A percentile compares a stretch with the other conserved stretches of the same genome.
phyloP scores from a whole-genome alignment of 2,329 filamentous ascomycete species.

The Monosporascus sp. region DNA sequence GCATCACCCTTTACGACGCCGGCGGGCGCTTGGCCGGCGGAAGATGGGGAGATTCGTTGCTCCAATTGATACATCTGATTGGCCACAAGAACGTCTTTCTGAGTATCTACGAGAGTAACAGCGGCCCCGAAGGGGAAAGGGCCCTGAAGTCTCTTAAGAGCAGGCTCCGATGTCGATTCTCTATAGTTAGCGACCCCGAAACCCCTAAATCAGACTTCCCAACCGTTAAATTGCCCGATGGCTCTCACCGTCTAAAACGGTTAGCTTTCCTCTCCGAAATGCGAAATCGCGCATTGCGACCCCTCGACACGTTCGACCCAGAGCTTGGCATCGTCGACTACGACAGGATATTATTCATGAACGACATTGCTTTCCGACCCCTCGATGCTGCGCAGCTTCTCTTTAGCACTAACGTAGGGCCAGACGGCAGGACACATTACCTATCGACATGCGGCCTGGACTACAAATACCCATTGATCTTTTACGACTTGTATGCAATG shows the following conservation, averaged over 20 bases:
- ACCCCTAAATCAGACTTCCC: slow-evolving; percentile 53
- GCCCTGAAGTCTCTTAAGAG: slow-evolving; percentile 50
- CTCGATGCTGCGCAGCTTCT: slow-evolving; percentile 52
- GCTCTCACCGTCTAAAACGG: slow-evolving; percentile 61
- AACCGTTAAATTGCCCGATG: slow-evolving; percentile 57
- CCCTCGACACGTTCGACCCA: slow-evolving; percentile 45
- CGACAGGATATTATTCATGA: slow-evolving; percentile 58
- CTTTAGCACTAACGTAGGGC: slow-evolving; percentile 54
- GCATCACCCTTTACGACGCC: slow-evolving; percentile 64
- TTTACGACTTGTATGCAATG: slow-evolving; percentile 71
- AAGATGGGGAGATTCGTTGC: slow-evolving; percentile 57
- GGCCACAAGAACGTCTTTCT: slow-evolving; percentile 65
- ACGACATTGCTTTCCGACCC: slow-evolving; percentile 57
- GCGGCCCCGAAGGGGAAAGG: slow-evolving; percentile 48
- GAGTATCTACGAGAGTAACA: slow-evolving; percentile 70
- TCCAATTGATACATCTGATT: slow-evolving; percentile 59
- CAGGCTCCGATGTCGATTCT: slow-evolving; percentile 39
- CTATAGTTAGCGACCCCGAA: slow-evolving; percentile 56
- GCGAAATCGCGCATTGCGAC: slow-evolving; percentile 63
- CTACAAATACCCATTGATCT: slow-evolving; percentile 62
- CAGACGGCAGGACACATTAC: slow-evolving; percentile 51
- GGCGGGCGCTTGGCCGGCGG: slow-evolving; percentile 56
- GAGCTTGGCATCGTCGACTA: slow-evolving; percentile 37
- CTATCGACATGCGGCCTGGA: slow-evolving; percentile 68
- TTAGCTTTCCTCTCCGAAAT: slow-evolving; percentile 69